These are phyloP conservation scores for Cladosporium sp. DNA, from an alignment of 2,329 filamentous ascomycete species.

Conservation along the genomic window DNA sequence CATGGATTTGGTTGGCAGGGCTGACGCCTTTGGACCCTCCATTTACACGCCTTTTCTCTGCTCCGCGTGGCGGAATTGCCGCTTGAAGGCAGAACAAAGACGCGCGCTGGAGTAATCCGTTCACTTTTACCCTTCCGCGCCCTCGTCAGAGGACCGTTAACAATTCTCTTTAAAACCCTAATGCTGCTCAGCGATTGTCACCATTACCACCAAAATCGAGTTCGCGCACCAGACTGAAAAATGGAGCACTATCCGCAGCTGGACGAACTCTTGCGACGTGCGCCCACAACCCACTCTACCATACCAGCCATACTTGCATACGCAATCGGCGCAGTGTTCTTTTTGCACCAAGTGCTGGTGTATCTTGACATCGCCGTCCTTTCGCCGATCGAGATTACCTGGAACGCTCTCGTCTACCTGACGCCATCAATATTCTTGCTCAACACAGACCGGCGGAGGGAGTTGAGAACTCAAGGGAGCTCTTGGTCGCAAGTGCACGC, in stretches of 20 bases:
- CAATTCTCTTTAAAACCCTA: not conserved
- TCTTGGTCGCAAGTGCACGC: slow-evolving; percentile 31
- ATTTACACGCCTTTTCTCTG: no score
- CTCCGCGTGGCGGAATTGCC: no score
- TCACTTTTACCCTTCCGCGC: no score
- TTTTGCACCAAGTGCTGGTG: slow-evolving; percentile 28
- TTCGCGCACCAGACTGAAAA: slow-evolving; percentile 7
- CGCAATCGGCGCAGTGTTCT: slow-evolving; percentile 26
- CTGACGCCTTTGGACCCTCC: no score
- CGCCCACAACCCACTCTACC: slow-evolving; percentile 17
- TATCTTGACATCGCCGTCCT: slow-evolving; percentile 32
- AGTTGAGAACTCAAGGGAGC: slow-evolving; percentile 22
- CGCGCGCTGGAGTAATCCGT: no score
- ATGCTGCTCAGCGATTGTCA: not conserved
- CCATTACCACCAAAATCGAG: not conserved
- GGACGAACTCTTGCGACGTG: slow-evolving; percentile 17
- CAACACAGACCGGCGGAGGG: slow-evolving; percentile 44
- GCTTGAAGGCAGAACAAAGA: no score
- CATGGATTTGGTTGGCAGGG: no score
- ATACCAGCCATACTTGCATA: slow-evolving; percentile 18
- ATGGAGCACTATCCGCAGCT: slow-evolving; percentile 24
- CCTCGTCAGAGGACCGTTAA: not conserved
- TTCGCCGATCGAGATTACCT: slow-evolving; percentile 49
- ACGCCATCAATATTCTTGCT: slow-evolving; percentile 57
- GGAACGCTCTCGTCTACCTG: slow-evolving; percentile 57